Conservation (phyloP, 768 basidiomycete species). For the Boletus coccyginus region DNA sequence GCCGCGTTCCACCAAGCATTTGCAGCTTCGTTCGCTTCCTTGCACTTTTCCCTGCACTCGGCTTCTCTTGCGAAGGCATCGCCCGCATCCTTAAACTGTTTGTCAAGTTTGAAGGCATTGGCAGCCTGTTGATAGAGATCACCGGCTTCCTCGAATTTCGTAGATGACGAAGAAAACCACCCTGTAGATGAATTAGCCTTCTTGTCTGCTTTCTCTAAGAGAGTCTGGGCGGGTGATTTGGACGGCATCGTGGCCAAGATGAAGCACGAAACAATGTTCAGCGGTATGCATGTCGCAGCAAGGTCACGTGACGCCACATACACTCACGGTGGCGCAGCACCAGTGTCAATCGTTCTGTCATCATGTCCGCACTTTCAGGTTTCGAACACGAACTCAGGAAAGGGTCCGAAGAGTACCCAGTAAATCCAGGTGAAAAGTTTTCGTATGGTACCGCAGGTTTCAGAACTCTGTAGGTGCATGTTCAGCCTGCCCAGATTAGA, state of each 20-base stretch:
- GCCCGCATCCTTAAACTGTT: conserved; percentile 87
- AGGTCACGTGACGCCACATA: conserved; percentile 15
- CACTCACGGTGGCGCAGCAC: neutral
- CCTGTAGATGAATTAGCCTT: conserved; percentile 78
- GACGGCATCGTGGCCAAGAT: conserved; percentile 50
- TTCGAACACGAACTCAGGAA: conserved; percentile 44
- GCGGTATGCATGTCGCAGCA: neutral
- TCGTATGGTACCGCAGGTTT: conserved; percentile 96
- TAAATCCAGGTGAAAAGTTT: conserved; percentile 66
- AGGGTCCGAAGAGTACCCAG: conserved; percentile 62
- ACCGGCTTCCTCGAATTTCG: conserved; percentile 93
- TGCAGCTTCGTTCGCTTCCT: conserved; percentile 91
- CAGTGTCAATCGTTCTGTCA: neutral
- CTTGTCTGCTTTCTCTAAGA: conserved; percentile 90
- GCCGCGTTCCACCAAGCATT: conserved; percentile 99
- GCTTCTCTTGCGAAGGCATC: conserved; percentile 92
- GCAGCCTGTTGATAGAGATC: conserved; percentile 95
- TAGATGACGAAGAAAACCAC: conserved; percentile 83
- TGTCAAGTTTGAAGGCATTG: conserved; percentile 90
- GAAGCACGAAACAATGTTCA: neutral
- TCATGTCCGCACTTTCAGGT: conserved; percentile 34
- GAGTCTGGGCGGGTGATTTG: conserved; percentile 72
- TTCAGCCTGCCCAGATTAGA: conserved; percentile 5
- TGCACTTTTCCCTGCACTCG: conserved; percentile 86
- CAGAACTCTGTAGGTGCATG: conserved; percentile 70